Base-by-base conservation (phyloP, 78 protist species). In the Emiliania huxleyi region DNA sequence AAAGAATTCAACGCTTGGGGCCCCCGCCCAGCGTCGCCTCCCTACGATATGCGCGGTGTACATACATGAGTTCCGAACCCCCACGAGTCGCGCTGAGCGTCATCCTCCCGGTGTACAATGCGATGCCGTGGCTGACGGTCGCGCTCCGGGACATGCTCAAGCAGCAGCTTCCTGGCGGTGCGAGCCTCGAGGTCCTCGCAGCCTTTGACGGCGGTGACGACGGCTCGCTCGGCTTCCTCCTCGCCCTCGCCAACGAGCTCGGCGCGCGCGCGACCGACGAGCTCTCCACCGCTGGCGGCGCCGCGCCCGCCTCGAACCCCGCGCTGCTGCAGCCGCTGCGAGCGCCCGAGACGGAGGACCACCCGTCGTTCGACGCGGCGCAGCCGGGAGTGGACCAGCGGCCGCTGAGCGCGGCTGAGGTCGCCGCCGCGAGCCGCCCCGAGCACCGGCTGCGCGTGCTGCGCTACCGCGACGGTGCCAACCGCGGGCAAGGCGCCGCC, bases 401-500 rank as follows among this genome's bases (percentile, higher is more conserved):
- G 62, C 62, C 93, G 1, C 38, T 73, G n/a, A 90, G 69, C 2
- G 87, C 69, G 0, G 87, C 52, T 1, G 87, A 69, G 55, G 93
- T 90, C 6, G 55, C 52, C 35, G 48, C 45, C n/a, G 40, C 44
- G 40, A 11, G 87, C 87, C 44, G 83, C 6, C 40, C 45, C 23
- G 93, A 90, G 69, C 93, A 90, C 69, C 11, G 35, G 40, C 62
- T 90, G n/a, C 52, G n/a, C 4, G 49, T 90, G 11, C 87, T 90
- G 46, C 19, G 29, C 15, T 73, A 38, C 46, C 11, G 22, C 33
- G 92, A 89, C 52, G 81, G 92, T 12, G 69, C 18, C n/a, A 90
- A 90, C 44, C 25, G 93, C 23, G 93, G 93, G 15, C 93, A 90
- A 69, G 93, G 93, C 12, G 93, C 93, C 37, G 87, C 93, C 5